phyloP scores from a whole-genome alignment of 108 stramenopile species.

The Cyclotella baltica region DNA sequence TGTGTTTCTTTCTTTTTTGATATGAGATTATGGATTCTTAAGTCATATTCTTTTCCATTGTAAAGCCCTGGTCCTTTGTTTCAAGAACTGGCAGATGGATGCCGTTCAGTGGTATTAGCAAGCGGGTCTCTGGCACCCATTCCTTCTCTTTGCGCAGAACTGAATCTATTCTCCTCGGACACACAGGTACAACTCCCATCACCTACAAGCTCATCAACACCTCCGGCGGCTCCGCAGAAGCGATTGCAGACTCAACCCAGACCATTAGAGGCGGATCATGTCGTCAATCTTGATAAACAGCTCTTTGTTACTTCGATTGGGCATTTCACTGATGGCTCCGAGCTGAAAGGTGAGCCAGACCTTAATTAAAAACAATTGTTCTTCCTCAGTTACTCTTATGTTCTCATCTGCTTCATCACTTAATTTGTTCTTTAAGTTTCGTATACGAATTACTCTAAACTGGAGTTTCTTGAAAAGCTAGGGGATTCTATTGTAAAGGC shows the following conservation, averaged over 20 bases:
- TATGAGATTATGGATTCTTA: background rate
- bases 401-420: background rate
- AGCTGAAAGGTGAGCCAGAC: slow-evolving; percentile 41
- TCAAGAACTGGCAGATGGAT: slow-evolving; percentile 54
- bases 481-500: slow-evolving; percentile 72
- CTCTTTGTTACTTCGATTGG: slow-evolving; percentile 72
- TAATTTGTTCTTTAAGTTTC: slow-evolving; percentile 7
- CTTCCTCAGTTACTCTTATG: background rate
- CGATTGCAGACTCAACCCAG: slow-evolving; percentile 67
- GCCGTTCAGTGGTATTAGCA: slow-evolving; percentile 72
- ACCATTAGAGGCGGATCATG: slow-evolving; percentile 85
- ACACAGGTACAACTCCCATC: background rate
- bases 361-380: background rate
- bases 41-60: background rate
- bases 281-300: slow-evolving; percentile 74
- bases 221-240: slow-evolving; percentile 17
- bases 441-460: slow-evolving; percentile 59
- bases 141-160: slow-evolving; percentile 74
- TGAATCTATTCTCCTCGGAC: slow-evolving; percentile 54
- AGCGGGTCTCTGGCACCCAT: slow-evolving; percentile 78
- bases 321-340: slow-evolving; percentile 69
- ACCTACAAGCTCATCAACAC: slow-evolving; percentile 7
- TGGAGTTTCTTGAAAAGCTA: slow-evolving; percentile 64
- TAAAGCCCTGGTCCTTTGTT: slow-evolving; percentile 63
- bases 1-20: background rate